phyloP scores from a whole-genome alignment of 2,329 filamentous ascomycete species.

The Cladophialophora bantiana region DNA sequence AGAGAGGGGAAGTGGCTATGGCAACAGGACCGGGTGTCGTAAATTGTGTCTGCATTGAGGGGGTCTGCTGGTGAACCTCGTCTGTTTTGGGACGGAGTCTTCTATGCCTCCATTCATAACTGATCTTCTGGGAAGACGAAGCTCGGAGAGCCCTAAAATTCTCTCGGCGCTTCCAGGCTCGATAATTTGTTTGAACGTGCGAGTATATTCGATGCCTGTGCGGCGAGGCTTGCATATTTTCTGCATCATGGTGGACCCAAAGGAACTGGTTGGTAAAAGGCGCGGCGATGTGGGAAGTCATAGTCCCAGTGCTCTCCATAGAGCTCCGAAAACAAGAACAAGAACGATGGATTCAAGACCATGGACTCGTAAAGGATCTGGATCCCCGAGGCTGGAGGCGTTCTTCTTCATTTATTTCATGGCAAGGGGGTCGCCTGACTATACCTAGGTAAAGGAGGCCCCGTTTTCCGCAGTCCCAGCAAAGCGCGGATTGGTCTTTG shows the following conservation, averaged over 20 bases:
- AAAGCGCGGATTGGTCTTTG: background rate
- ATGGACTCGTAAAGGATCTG: background rate
- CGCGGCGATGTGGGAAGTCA: too few relatives aligned
- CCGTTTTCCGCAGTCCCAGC: background rate
- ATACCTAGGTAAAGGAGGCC: background rate
- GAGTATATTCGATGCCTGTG: conserved; percentile 16
- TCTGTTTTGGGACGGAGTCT: background rate
- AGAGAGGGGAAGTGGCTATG: background rate
- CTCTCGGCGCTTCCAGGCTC: conserved; percentile 16
- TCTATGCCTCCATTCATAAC: background rate
- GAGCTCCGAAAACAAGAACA: background rate
- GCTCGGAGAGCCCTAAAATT: conserved; percentile 12
- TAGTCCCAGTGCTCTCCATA: conserved; percentile 4
- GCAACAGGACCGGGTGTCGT: background rate
- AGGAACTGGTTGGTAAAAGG: background rate
- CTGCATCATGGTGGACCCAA: conserved; percentile 19
- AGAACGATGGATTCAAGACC: background rate
- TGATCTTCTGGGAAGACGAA: conserved; percentile 1
- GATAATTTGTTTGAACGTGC: conserved; percentile 24
- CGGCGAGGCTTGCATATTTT: conserved; percentile 9
- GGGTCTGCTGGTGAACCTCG: background rate
- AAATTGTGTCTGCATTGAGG: background rate
- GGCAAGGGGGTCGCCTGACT: background rate
- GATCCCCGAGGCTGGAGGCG: background rate
- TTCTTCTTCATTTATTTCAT: too few relatives aligned